phyloP scores from a whole-genome alignment of 345 rosid species.

The Eucalyptus pumila region DNA sequence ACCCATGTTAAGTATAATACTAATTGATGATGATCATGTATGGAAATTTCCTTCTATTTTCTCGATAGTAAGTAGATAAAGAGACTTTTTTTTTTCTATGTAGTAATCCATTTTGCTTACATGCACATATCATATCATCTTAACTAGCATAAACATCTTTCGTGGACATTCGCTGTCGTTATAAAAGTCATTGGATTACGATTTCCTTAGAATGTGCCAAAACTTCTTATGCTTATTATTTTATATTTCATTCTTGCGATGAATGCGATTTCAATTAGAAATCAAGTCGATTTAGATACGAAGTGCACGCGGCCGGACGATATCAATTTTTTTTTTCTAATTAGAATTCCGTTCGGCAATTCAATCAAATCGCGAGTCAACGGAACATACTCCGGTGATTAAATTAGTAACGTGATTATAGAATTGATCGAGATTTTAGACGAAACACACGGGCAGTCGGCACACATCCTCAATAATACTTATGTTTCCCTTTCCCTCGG shows the following conservation, averaged over 20 bases:
- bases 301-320: background rate
- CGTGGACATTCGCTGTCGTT: rapidly evolving
- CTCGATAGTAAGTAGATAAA: background rate
- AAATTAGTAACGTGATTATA: background rate
- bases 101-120: background rate
- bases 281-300: rapidly evolving
- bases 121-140: background rate
- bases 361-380: background rate
- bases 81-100: background rate
- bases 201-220: background rate
- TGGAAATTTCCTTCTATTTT: background rate
- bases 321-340: background rate
- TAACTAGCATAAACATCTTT: background rate
- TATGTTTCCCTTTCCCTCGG: background rate
- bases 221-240: background rate
- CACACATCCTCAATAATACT: background rate
- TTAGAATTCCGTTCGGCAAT: background rate
- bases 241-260: background rate
- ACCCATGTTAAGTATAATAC: background rate
- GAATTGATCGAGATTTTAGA: background rate
- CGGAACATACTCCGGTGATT: background rate
- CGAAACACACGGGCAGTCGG: background rate
- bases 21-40: background rate
- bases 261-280: background rate
- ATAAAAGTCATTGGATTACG: background rate